Conservation (phyloP, 2,329 filamentous ascomycete species). For the Calycina herbarum region DNA sequence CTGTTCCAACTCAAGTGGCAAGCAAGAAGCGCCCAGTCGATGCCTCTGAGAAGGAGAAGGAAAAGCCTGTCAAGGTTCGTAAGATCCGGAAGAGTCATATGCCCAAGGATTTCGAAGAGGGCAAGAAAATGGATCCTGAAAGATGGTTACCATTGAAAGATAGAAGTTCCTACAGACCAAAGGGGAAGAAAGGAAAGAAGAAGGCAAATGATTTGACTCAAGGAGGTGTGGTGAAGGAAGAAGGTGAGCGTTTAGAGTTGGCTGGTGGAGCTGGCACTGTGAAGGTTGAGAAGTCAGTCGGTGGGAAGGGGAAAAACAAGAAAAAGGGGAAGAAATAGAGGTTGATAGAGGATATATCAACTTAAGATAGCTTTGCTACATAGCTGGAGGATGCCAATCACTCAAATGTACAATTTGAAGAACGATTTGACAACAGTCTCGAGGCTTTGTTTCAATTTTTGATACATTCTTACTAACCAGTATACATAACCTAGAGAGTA, state of each 20-base stretch:
- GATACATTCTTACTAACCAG: too few relatives aligned
- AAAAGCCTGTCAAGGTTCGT: slow-evolving; percentile 52
- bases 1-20: slow-evolving; percentile 40
- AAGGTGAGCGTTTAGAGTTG: slow-evolving; percentile 60
- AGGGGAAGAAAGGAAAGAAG: slow-evolving; percentile 90
- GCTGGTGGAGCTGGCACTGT: slow-evolving; percentile 63
- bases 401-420: too few relatives aligned
- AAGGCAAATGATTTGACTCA: slow-evolving; percentile 77
- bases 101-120: slow-evolving; percentile 73
- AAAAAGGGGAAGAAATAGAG: slow-evolving; percentile 53
- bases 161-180: slow-evolving; percentile 83
- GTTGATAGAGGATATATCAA: background rate
- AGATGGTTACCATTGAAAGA: slow-evolving; percentile 91
- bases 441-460: too few relatives aligned
- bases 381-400: too few relatives aligned
- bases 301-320: slow-evolving; percentile 42
- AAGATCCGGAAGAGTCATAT: slow-evolving; percentile 60
- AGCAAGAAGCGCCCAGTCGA: slow-evolving; percentile 52
- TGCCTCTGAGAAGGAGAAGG: slow-evolving; percentile 41
- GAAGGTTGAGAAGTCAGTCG: slow-evolving; percentile 61
- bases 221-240: slow-evolving; percentile 77
- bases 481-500: too few relatives aligned
- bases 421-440: too few relatives aligned
- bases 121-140: slow-evolving; percentile 83
- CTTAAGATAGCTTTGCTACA: too few relatives aligned